These are phyloP conservation scores for Globisporangium mamillatum DNA, from an alignment of 352 stramenopile species.

Conservation along the genomic window DNA sequence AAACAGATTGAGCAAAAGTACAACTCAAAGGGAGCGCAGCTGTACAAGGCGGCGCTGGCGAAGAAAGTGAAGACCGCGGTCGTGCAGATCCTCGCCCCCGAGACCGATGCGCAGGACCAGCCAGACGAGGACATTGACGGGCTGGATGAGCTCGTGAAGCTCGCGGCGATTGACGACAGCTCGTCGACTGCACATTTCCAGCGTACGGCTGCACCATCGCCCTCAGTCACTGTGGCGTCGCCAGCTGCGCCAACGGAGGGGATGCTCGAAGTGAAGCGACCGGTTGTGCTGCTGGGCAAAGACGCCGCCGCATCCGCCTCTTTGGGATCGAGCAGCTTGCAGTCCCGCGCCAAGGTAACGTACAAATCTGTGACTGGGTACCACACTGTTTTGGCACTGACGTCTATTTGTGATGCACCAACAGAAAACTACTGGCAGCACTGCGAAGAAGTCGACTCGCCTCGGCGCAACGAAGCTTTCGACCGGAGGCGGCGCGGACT, in stretches of 20 bases:
- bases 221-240: conserved; percentile 1
- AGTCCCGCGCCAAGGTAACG: conserved; percentile 58
- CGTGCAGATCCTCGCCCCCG: conserved; percentile 46
- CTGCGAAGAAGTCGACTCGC: conserved; percentile 54
- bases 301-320: conserved; percentile 41
- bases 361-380: neutral
- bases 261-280: conserved; percentile 56
- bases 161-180: conserved; percentile 40
- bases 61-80: conserved; percentile 83
- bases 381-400: neutral
- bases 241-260: conserved; percentile 27
- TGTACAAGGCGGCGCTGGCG: conserved; percentile 83
- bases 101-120: conserved; percentile 39
- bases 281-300: conserved; percentile 71
- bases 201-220: conserved; percentile 19
- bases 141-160: conserved; percentile 78
- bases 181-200: conserved; percentile 49
- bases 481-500: conserved; percentile 47
- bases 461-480: conserved; percentile 79
- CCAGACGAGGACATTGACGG: conserved; percentile 53
- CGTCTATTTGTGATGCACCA: neutral
- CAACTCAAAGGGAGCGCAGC: conserved; percentile 85
- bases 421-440: conserved; percentile 33
- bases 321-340: conserved; percentile 41
- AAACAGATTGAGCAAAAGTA: conserved; percentile 89